phyloP scores from a whole-genome alignment of 179 eudicot genomes.

The Beta macrorhiza region DNA sequence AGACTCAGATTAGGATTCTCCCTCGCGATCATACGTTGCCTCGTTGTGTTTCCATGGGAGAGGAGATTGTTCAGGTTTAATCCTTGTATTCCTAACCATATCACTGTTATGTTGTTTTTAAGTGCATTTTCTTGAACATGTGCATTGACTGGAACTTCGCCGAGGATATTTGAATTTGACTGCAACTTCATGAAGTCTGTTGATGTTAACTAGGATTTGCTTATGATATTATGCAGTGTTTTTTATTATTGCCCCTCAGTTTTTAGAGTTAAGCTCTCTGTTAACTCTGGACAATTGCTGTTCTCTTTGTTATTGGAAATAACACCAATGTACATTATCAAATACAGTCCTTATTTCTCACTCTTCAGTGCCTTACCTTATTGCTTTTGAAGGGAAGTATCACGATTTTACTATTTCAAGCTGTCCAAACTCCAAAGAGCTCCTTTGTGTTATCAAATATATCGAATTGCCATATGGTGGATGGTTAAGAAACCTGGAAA shows the following conservation, averaged over 20 bases:
- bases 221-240: background rate
- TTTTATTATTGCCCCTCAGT: background rate
- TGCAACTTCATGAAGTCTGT: constrained; percentile 9
- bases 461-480: background rate
- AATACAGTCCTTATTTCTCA: background rate
- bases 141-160: background rate
- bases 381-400: background rate
- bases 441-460: background rate
- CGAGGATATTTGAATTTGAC: background rate
- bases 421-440: background rate
- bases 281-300: background rate
- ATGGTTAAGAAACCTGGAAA: background rate
- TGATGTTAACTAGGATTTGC: background rate
- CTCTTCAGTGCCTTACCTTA: background rate
- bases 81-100: constrained; percentile 26
- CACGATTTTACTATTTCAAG: background rate
- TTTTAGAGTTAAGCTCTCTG: background rate
- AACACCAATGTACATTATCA: background rate
- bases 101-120: constrained; percentile 10
- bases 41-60: constrained; percentile 80
- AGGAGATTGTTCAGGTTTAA: constrained; percentile 97
- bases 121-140: constrained; percentile 23
- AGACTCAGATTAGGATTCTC: constrained; percentile 87
- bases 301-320: background rate
- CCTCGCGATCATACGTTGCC: constrained; percentile 90